Evolutionary conservation across 1,284 basidiomycete species (phyloP).

Genomic region (Schizophyllum commune): DNA sequence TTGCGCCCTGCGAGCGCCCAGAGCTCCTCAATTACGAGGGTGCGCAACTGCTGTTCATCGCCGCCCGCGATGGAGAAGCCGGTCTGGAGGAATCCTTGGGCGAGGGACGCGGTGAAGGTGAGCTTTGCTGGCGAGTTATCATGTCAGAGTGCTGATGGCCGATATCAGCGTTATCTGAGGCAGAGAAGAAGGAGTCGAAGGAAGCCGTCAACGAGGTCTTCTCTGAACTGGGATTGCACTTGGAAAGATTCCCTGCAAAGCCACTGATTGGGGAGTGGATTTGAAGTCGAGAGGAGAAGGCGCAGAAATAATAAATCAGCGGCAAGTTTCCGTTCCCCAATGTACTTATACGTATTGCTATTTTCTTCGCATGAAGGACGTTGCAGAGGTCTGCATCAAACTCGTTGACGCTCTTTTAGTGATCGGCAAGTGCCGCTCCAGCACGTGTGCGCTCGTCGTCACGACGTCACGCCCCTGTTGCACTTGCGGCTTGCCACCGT

Average conservation of each 20-base stretch:
- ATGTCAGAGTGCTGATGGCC: background rate
- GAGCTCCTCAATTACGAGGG: constrained; percentile 51
- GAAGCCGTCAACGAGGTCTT: constrained; percentile 36
- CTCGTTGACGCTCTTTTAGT: background rate
- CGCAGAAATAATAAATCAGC: no score
- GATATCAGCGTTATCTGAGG: constrained; percentile 3
- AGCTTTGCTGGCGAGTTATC: constrained; percentile 10
- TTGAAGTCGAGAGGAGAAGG: constrained; percentile 10
- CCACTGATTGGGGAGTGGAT: constrained; percentile 49
- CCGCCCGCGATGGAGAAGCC: constrained; percentile 40
- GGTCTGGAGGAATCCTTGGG: constrained; percentile 43
- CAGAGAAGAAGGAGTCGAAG: constrained; percentile 31
- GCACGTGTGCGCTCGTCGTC: background rate
- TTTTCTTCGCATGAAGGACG: no score
- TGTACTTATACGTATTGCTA: no score
- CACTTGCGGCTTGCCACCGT: no score
- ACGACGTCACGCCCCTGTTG: background rate
- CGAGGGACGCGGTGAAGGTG: constrained; percentile 43
- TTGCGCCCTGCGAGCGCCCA: constrained; percentile 44
- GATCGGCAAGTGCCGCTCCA: background rate
- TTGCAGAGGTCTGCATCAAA: background rate
- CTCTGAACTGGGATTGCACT: constrained; percentile 42
- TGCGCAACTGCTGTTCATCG: constrained; percentile 52
- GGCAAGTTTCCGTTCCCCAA: no score
- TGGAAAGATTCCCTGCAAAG: constrained; percentile 37